Evolutionary conservation across 1,284 basidiomycete species (phyloP), one percentile per base, ranked within the genome.

Genomic region (Anthracocystis walkeri): DNA sequence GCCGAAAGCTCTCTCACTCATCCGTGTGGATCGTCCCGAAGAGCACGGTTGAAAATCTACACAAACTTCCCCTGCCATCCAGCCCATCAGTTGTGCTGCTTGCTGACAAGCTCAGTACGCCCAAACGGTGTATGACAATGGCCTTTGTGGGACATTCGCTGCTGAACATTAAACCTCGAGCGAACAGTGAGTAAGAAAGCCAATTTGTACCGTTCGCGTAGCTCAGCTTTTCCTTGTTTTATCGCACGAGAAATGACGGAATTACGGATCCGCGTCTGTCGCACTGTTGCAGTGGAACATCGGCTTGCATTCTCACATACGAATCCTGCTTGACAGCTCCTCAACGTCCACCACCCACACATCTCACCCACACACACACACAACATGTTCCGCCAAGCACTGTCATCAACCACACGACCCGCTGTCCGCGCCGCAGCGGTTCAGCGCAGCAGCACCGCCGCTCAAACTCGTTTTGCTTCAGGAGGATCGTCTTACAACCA

Each of bases 401-500:
- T 64, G 54, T 53, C 71, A 57, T 50, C 61, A 45, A 69, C 71
- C 27, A 40, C 69, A 59, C 65, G 60, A 54, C 21, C 66, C 11
- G 63, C 55, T 25, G 59, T 42, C n/a, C 62, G 66, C 21, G 25
- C 35, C 16, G 42, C 57, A n/a, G 45, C 59, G n/a, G 23, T 65
- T n/a, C 65, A 69, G 55, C 65, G 58, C 55, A 54, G 58, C 55
- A 54, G 58, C 56, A 61, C 62, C 31, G 59, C 54, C 35, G 63
- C 56, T 27, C 74, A 76, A 51, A 38, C 53, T 29, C 68, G 74
- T 40, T 65, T 65, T 56, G 74, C 74, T n/a, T 76, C 74, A 12
- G 74, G 74, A 44, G 74, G 69, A 18, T 65, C 68, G 20, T 64
- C 74, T 35, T 76, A 84, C 77, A 84, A 84, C 66, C 78, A 83